Evolutionary conservation across 2,329 filamentous ascomycete species (phyloP).

Genomic region (Grosmannia penicillata): DNA sequence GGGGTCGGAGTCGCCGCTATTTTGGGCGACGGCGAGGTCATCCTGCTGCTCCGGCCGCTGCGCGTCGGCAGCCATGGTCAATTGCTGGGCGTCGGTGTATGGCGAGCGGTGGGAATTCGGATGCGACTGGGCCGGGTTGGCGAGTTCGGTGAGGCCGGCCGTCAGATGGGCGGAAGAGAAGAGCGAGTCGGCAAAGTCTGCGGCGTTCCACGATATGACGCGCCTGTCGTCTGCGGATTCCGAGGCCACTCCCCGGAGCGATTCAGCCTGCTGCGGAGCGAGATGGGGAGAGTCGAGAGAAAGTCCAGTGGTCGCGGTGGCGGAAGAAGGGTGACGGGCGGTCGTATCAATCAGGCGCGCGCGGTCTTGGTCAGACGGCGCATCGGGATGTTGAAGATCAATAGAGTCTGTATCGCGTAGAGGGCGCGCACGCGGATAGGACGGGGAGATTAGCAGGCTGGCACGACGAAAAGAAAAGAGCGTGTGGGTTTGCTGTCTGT

Average conservation of each 20-base stretch:
- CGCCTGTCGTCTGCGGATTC: slow-evolving; percentile 61
- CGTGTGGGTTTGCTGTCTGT: background rate
- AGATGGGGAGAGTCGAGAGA: slow-evolving; percentile 36
- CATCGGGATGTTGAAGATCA: slow-evolving; percentile 74
- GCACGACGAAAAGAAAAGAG: slow-evolving; percentile 4
- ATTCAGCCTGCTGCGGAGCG: slow-evolving; percentile 73
- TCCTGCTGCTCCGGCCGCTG: slow-evolving; percentile 35
- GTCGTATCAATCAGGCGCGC: slow-evolving; percentile 29
- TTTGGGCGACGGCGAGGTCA: slow-evolving; percentile 44
- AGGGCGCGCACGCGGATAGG: slow-evolving; percentile 7
- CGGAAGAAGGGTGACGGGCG: no score
- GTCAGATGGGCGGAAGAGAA: slow-evolving; percentile 31
- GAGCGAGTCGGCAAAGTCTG: slow-evolving; percentile 25
- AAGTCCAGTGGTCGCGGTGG: background rate
- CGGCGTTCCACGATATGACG: slow-evolving; percentile 36
- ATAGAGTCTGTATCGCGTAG: slow-evolving; percentile 56
- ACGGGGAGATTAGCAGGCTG: slow-evolving; percentile 10
- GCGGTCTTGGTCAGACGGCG: slow-evolving; percentile 77
- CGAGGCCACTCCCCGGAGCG: slow-evolving; percentile 65
- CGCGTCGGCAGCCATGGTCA: slow-evolving; percentile 16
- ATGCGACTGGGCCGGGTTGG: background rate
- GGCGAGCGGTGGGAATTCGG: no score
- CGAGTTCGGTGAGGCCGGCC: slow-evolving; percentile 19
- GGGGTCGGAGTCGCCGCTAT: slow-evolving; percentile 35
- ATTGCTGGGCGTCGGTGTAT: slow-evolving; percentile 15